Percentiles rank a stretch among this genome's conserved stretches.
phyloP scores from a whole-genome alignment of 2,329 filamentous ascomycete genomes.

The Hypoxylon sp. region DNA sequence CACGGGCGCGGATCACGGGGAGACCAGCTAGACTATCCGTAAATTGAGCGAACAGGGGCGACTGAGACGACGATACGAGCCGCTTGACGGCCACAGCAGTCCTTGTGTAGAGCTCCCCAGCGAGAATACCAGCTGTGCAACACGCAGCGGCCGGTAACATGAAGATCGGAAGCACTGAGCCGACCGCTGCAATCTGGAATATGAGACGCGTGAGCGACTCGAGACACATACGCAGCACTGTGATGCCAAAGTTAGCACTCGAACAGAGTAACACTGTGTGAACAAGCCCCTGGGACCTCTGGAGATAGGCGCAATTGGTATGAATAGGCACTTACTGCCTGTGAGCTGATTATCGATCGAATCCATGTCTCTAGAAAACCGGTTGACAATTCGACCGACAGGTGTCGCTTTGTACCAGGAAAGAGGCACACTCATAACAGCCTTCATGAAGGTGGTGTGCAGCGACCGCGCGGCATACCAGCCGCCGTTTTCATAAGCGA shows the following conservation, averaged over 20 bases:
- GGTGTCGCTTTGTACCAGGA: constrained; percentile 68
- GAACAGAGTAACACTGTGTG: background rate
- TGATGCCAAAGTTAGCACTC: constrained; percentile 11
- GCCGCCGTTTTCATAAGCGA: constrained; percentile 65
- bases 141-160: constrained; percentile 56
- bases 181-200: constrained; percentile 55
- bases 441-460: constrained; percentile 64
- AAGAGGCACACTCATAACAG: constrained; percentile 65
- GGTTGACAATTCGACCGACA: constrained; percentile 65
- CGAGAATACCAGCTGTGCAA: constrained; percentile 53
- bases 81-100: constrained; percentile 58
- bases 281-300: background rate
- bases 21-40: constrained; percentile 64
- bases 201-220: constrained; percentile 53
- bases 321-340: constrained; percentile 41
- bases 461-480: constrained; percentile 67
- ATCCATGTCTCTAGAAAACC: constrained; percentile 68
- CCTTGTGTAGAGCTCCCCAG: constrained; percentile 60
- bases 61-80: constrained; percentile 56
- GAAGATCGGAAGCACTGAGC: constrained; percentile 59
- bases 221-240: constrained; percentile 58
- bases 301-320: background rate
- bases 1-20: constrained; percentile 63
- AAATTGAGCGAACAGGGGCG: constrained; percentile 69
- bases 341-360: constrained; percentile 64